Evolutionary conservation across 495 filamentous ascomycete genomes (phyloP).

Genomic region (Hypoxylon fuscum): DNA sequence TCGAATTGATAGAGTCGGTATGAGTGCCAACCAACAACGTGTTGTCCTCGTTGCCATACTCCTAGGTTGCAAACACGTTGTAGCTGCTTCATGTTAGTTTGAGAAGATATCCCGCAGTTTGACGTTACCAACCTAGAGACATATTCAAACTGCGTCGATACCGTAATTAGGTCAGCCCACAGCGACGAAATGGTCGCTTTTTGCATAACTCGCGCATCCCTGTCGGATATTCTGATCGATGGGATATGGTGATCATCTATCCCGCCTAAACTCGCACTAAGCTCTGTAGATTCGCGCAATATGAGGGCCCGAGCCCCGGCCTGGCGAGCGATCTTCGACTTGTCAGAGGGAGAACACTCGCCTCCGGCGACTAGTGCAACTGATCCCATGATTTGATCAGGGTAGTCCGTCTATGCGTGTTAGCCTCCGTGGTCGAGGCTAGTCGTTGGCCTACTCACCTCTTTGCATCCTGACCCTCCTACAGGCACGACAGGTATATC

Average conservation of each 20-base stretch:
- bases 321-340: constrained; percentile 59
- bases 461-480: constrained; percentile 4
- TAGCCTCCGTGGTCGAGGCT: background rate
- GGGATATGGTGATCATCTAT: constrained; percentile 54
- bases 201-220: background rate
- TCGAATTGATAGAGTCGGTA: constrained; percentile 65
- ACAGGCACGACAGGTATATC: constrained; percentile 12
- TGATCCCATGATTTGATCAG: constrained; percentile 52
- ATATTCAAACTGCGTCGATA: constrained; percentile 4
- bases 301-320: constrained; percentile 61
- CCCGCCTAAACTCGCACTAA: constrained; percentile 54
- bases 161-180: constrained; percentile 24
- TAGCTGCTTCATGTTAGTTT: constrained; percentile 56
- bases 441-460: constrained; percentile 6
- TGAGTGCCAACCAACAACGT: constrained; percentile 65
- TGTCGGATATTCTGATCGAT: constrained; percentile 42
- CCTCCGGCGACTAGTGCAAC: constrained; percentile 65
- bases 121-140: constrained; percentile 42
- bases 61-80: constrained; percentile 70
- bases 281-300: constrained; percentile 63
- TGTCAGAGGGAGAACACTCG: constrained; percentile 61
- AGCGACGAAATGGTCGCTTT: constrained; percentile 52
- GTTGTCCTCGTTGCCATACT: constrained; percentile 64
- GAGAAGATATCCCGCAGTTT: constrained; percentile 45
- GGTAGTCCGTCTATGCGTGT: constrained; percentile 57